These are phyloP conservation scores for Neonectria neomacrospora DNA, from an alignment of 2,329 filamentous ascomycete species.

Conservation along the genomic window DNA sequence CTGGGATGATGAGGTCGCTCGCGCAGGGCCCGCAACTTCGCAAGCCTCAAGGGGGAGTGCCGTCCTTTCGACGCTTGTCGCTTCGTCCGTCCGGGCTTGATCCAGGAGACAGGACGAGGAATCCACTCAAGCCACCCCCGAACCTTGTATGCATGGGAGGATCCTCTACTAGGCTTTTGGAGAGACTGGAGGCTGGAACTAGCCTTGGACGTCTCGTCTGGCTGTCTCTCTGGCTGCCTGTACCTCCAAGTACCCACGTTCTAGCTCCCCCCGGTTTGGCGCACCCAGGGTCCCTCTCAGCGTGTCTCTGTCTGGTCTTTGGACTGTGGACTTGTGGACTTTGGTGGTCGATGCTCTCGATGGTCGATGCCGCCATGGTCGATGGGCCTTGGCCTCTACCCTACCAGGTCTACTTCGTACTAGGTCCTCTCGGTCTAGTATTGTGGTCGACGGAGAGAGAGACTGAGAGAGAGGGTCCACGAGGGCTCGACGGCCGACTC, in stretches of 20 bases:
- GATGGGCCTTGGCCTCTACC: slow-evolving; percentile 3
- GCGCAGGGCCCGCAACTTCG: background rate
- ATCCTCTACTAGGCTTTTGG: background rate
- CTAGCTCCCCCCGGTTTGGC: background rate
- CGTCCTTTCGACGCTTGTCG: slow-evolving; percentile 11
- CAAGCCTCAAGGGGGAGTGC: slow-evolving; percentile 4
- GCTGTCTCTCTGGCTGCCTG: background rate
- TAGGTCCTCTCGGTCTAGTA: background rate
- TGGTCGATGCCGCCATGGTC: background rate
- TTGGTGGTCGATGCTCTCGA: background rate
- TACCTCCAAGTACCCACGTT: slow-evolving; percentile 5
- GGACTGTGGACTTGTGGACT: background rate
- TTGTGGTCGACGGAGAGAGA: background rate
- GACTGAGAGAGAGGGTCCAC: slow-evolving; percentile 7
- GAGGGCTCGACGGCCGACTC: slow-evolving; percentile 12
- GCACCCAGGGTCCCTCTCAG: background rate
- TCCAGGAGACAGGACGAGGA: slow-evolving; percentile 36
- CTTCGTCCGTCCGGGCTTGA: slow-evolving; percentile 30
- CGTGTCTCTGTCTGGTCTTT: background rate
- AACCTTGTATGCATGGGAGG: slow-evolving; percentile 28
- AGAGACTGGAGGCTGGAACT: background rate
- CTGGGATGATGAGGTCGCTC: background rate
- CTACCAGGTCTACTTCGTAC: background rate
- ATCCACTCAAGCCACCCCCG: slow-evolving; percentile 39
- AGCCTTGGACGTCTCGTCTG: background rate